Evolutionary conservation across 2,329 filamentous ascomycete species (phyloP), one percentile per base, ranked within the genome.

Genomic region (Lachnellula cervina): DNA sequence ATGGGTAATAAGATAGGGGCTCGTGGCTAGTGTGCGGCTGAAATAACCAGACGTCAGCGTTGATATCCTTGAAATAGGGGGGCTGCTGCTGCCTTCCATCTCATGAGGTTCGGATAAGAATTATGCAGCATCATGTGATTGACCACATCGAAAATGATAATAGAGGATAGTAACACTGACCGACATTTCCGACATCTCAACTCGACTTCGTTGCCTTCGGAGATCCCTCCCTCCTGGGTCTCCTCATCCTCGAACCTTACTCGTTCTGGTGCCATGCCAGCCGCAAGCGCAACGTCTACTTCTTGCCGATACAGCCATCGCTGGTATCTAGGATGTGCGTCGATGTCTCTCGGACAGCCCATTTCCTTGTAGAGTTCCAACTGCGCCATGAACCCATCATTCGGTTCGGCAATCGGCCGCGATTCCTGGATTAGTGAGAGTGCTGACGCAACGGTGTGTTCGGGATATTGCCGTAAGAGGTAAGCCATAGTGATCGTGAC

Each of bases 121-220:
- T 44, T 25, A 21, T 44, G 42, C 21, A 23, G 42, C n/a, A 44
- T 14, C 46, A 49, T 35, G 32, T 52, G 46, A 57, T 47, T 23
- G 38, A 6, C 45, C 14, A 13, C 21, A 46, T 14, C 13, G 17
- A 49, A 47, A 42, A 47, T 13, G 48, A 4, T 34, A 55, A 58
- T 6, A 16, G n/a, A 23, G 14, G 7, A 42, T 17, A 5, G 17
- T 6, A 6, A 32, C 23, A 57, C 61, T 45, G 63, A 83, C 71
- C 94, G 85, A 79, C 94, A 99, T 74, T 93, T 97, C 69, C 92
- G 90, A 75, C 94, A 97, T 64, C 89, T 83, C 57, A 96, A 77
- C 69, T 92, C 86, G 59, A 79, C 65, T 25, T 74, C 74, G 42
- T 56, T 58, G 16, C 64, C 67, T 2, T 57, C 63, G 5, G 60